These are phyloP conservation scores for Elaphomyces granulatus DNA, from an alignment of 495 filamentous ascomycete species.

Conservation along the genomic window DNA sequence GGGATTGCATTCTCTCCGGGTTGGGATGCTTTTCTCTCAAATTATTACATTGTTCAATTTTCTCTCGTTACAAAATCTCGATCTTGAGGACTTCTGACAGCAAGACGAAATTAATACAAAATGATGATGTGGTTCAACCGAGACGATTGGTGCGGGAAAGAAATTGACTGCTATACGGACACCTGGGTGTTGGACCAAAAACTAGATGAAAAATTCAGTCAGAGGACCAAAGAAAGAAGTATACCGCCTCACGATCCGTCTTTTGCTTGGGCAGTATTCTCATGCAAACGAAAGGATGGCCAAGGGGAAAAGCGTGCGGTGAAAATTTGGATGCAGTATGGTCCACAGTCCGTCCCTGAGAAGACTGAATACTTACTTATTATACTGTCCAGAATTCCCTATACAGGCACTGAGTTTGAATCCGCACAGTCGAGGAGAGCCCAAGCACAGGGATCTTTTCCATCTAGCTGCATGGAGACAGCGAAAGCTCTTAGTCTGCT, in stretches of 20 bases:
- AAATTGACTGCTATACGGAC: not conserved
- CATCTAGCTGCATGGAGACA: too few species aligned
- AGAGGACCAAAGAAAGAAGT: not conserved
- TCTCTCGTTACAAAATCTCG: too few species aligned
- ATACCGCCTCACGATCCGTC: not conserved
- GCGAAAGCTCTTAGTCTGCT: slow-evolving; percentile 1
- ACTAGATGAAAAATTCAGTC: not conserved
- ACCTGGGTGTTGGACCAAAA: slow-evolving; percentile 1
- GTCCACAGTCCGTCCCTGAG: not conserved
- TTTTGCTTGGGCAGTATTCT: not conserved
- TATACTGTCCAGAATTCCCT: not conserved
- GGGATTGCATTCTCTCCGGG: too few species aligned
- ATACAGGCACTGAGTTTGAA: not conserved
- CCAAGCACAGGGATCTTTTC: slow-evolving; percentile 1
- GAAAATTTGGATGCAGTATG: slow-evolving; percentile 2
- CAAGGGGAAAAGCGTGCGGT: not conserved
- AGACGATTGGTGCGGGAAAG: slow-evolving; percentile 1
- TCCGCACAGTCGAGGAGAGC: not conserved
- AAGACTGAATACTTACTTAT: not conserved
- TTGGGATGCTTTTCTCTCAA: too few species aligned
- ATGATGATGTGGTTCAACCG: not conserved
- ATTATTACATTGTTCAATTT: too few species aligned
- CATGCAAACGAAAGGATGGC: slow-evolving; percentile 2
- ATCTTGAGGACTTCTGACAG: too few species aligned
- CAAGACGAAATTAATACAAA: too few species aligned